A percentile compares a stretch with the other conserved stretches of the same genome.
Conservation (phyloP, 2,329 filamentous ascomycete genomes). For the Sarocladiaceae sp. region DNA sequence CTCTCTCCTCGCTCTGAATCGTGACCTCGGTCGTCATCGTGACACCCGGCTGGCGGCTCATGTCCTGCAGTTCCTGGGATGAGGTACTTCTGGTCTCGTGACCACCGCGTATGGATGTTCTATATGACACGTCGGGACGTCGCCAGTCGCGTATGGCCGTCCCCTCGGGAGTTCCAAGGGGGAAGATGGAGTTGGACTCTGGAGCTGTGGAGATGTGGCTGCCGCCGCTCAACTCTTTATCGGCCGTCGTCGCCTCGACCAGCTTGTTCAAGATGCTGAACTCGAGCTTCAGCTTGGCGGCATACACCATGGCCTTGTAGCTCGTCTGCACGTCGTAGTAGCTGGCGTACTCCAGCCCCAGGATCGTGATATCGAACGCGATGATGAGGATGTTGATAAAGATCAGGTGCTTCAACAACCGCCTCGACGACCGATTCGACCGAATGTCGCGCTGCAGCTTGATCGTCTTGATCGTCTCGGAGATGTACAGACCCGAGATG, state of each 20-base stretch:
- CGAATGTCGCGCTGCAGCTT: neutral
- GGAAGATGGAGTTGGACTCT: conserved; percentile 1
- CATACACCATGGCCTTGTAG: conserved; percentile 22
- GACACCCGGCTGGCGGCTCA: neutral
- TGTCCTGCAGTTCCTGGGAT: neutral
- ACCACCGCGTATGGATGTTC: conserved; percentile 3
- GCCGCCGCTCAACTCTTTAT: neutral
- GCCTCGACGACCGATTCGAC: neutral
- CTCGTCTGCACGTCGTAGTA: conserved; percentile 21
- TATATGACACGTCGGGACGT: neutral
- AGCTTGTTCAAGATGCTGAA: conserved; percentile 24
- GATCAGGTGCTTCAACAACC: conserved; percentile 26
- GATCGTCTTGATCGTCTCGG: conserved; percentile 33
- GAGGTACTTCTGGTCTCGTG: neutral
- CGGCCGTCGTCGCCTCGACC: conserved; percentile 15
- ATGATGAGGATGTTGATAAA: conserved; percentile 33
- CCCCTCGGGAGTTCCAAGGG: neutral
- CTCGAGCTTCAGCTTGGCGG: conserved; percentile 24
- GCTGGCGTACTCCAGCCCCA: conserved; percentile 20
- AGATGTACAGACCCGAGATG: conserved; percentile 47
- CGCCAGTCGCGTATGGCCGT: neutral
- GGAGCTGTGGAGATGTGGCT: neutral
- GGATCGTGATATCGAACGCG: conserved; percentile 29
- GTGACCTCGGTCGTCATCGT: neutral
- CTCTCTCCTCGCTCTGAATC: neutral